Evolutionary conservation across 1,284 basidiomycete species (phyloP).

Genomic region (Cutaneotrichosporon daszewskae): DNA sequence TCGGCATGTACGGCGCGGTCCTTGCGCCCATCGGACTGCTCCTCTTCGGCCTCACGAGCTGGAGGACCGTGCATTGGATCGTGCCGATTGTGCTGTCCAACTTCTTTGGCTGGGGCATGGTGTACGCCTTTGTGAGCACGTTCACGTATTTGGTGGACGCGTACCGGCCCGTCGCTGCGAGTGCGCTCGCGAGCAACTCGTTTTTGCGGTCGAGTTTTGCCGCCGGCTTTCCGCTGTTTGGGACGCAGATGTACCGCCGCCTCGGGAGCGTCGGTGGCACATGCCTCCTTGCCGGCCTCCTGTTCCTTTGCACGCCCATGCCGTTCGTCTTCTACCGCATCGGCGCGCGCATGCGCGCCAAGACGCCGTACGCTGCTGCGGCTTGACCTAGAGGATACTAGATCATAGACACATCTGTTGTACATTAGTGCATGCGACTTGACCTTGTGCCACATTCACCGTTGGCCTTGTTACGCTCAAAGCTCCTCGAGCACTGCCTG

Average conservation of each 20-base stretch:
- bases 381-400: too few species aligned
- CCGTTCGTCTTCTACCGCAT: slow-evolving; percentile 53
- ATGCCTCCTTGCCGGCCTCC: slow-evolving; percentile 66
- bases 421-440: too few species aligned
- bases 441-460: too few species aligned
- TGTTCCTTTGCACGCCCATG: slow-evolving; percentile 62
- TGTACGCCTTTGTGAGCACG: slow-evolving; percentile 60
- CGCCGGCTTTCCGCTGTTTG: slow-evolving; percentile 61
- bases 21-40: slow-evolving; percentile 64
- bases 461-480: too few species aligned
- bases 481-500: too few species aligned
- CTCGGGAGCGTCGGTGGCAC: slow-evolving; percentile 70
- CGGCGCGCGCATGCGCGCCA: slow-evolving; percentile 32
- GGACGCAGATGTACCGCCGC: slow-evolving; percentile 41
- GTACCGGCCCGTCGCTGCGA: slow-evolving; percentile 70
- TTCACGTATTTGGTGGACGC: slow-evolving; percentile 58
- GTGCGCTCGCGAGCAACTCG: slow-evolving; percentile 68
- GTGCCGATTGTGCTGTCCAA: slow-evolving; percentile 25
- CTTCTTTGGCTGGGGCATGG: slow-evolving; percentile 47
- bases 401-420: too few species aligned
- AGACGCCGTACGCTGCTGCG: not conserved
- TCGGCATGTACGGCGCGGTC: slow-evolving; percentile 64
- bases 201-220: slow-evolving; percentile 63
- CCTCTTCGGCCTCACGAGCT: slow-evolving; percentile 68
- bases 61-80: slow-evolving; percentile 62